Base-by-base conservation (phyloP, 2,329 filamentous ascomycete genomes). In the Apiospora pterosperma region DNA sequence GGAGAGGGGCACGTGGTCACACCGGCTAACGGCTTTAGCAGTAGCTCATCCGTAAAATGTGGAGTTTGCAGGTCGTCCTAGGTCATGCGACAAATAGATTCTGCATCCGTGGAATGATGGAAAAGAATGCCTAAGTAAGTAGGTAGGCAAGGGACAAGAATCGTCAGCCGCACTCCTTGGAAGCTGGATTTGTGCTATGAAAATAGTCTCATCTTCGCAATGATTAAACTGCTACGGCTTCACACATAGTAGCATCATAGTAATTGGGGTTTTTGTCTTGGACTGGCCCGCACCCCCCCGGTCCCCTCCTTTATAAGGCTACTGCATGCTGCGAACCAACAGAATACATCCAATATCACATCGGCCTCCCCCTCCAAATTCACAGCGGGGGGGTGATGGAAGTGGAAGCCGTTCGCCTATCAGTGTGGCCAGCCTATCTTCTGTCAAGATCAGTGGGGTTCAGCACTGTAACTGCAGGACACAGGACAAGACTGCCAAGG, bases 61-160 rank as follows among this genome's bases (percentile, higher is more conserved):
- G 48, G 48, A 55, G 48, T 55, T 55, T 55, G 48, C 48, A 55
- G 48, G 48, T 55, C 28, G 48, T 34, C 48, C 48, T 55, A 55
- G 48, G 48, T 55, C 48, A 55, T 55, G 48, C 48, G 48, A 55
- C 48, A 55, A 55, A 31, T 55, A 31, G 48, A 55, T 55, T 55
- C 48, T 55, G 48, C 48, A 55, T 55, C 16, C 28, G 48, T 34
- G 48, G 28, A 34, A 55, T n/a, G 7, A 28, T 55, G 16, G 48
- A 55, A 55, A 55, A 55, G 28, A 55, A 11, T 55, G 48, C 48
- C 48, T 25, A 55, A n/a, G n/a, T n/a, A n/a, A n/a, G n/a, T 55
- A 55, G 48, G 48, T 10, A 55, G 48, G 48, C 48, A 55, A 55
- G 48, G 48, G 48, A 55, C 28, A 34, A 55, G 19, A 55, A 34